These are phyloP conservation scores for Penicillium nucicola DNA, from an alignment of 495 filamentous ascomycete genomes.

Conservation along the genomic window DNA sequence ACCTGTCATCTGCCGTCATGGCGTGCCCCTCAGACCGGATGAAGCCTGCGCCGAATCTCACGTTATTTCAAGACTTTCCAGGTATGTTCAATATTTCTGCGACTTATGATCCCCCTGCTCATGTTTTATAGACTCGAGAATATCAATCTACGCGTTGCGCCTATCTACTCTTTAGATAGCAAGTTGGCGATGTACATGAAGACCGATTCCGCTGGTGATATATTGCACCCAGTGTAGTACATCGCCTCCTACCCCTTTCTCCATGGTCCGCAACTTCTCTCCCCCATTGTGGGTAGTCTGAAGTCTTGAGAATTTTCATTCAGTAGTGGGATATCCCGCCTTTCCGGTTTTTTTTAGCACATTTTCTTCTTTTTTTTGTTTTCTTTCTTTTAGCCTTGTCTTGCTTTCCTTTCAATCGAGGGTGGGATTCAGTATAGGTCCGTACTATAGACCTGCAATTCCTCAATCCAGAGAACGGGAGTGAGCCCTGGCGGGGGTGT, in stretches of 20 bases:
- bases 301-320: constrained; percentile 1
- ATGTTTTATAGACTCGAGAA: background rate
- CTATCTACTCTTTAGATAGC: constrained; percentile 5
- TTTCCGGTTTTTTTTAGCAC: constrained; percentile 6
- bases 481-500: background rate
- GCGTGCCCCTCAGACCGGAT: background rate
- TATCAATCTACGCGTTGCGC: background rate
- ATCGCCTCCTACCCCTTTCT: background rate
- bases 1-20: background rate
- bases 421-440: background rate
- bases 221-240: background rate
- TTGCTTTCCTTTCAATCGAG: constrained; percentile 10
- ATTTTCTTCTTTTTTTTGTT: background rate
- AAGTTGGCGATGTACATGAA: background rate
- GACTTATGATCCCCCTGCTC: background rate
- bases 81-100: background rate
- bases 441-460: background rate
- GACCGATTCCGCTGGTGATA: background rate
- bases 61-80: constrained; percentile 6
- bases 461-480: background rate
- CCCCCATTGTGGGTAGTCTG: background rate
- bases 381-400: constrained; percentile 1
- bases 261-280: background rate
- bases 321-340: background rate
- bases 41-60: constrained; percentile 1